These are phyloP conservation scores for Dioscorea cayenensis DNA, from an alignment of 116 monocot species.

Conservation along the genomic window DNA sequence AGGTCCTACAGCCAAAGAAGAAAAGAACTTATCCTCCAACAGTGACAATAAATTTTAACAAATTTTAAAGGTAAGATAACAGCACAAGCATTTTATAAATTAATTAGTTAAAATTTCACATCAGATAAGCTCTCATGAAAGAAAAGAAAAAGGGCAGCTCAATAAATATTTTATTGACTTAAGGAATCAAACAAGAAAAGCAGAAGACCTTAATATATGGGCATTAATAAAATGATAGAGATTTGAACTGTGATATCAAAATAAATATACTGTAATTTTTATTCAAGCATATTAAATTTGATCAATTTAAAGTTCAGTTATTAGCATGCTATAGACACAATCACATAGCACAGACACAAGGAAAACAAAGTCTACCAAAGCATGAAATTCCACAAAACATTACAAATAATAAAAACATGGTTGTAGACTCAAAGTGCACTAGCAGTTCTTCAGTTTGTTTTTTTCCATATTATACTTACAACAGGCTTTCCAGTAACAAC, in stretches of 20 bases:
- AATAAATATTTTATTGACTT: too few species aligned
- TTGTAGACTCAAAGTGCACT: background rate
- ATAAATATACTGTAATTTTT: background rate
- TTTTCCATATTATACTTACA: slow-evolving; percentile 36
- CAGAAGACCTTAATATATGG: too few species aligned
- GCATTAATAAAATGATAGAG: too few species aligned
- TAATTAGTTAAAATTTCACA: background rate
- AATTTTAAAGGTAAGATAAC: background rate
- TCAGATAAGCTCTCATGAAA: too few species aligned
- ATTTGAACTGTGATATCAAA: background rate
- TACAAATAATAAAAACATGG: background rate
- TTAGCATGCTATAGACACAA: too few species aligned
- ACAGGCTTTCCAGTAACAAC: slow-evolving; percentile 93
- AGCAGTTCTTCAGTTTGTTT: background rate
- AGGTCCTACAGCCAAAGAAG: slow-evolving; percentile 51
- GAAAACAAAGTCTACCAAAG: background rate
- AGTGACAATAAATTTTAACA: background rate
- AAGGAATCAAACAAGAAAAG: background rate
- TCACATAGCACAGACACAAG: too few species aligned
- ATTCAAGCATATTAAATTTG: too few species aligned
- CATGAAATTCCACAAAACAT: background rate
- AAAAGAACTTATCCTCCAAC: slow-evolving; percentile 6
- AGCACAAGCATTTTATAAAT: background rate
- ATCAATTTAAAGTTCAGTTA: too few species aligned
- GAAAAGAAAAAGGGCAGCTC: too few species aligned